Evolutionary conservation across 148 eudicot species (phyloP).

Genomic region (Hydrangea macrophylla): DNA sequence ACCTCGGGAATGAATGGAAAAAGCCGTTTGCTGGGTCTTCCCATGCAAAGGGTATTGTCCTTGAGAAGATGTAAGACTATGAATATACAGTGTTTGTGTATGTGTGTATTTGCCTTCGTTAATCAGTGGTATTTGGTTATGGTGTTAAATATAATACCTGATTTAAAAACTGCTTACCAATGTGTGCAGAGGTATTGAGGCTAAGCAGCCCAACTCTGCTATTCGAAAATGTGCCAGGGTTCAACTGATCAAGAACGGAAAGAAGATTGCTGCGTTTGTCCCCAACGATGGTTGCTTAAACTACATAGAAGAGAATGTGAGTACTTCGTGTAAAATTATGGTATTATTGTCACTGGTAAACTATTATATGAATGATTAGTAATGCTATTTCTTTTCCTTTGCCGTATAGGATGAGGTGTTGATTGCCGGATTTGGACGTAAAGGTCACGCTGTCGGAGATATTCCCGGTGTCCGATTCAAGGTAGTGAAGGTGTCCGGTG

Average conservation of each 20-base stretch:
- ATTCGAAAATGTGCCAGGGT: constrained; percentile 48
- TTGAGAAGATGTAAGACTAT: constrained; percentile 72
- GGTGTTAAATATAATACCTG: background rate
- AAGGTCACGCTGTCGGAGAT: constrained; percentile 58
- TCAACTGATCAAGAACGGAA: constrained; percentile 47
- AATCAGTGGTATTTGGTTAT: background rate
- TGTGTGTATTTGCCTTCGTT: background rate
- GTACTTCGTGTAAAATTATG: constrained; percentile 9
- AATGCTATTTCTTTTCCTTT: background rate
- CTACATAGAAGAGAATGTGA: constrained; percentile 49
- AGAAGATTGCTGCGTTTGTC: constrained; percentile 51
- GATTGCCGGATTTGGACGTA: constrained; percentile 58
- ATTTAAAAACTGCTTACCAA: constrained; percentile 2
- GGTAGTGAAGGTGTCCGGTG: constrained; percentile 56
- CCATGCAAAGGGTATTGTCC: constrained; percentile 84
- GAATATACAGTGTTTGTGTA: too few species aligned
- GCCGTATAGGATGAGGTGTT: constrained; percentile 40
- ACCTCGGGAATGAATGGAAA: constrained; percentile 91
- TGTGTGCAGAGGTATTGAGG: constrained; percentile 41
- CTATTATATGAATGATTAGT: background rate
- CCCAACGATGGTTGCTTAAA: constrained; percentile 55
- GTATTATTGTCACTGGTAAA: background rate
- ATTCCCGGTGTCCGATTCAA: constrained; percentile 55
- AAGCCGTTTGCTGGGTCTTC: constrained; percentile 85
- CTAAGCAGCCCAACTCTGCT: constrained; percentile 54